Conservation (phyloP, 2,329 filamentous ascomycete genomes). For the Dactylellina haptotyla region DNA sequence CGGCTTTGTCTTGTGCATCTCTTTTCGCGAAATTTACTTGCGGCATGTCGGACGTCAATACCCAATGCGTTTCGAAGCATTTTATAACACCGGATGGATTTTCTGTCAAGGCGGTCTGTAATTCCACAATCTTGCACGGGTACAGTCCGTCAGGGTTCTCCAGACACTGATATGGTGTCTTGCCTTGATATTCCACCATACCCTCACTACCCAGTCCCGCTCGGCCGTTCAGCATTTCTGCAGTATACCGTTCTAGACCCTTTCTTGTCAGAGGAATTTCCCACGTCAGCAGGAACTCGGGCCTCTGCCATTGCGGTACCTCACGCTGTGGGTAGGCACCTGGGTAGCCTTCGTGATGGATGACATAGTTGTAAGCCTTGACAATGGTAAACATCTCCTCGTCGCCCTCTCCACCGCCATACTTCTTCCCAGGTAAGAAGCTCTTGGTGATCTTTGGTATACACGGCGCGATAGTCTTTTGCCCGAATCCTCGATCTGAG, state of each 20-base stretch:
- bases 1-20: constrained; percentile 26
- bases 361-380: constrained; percentile 29
- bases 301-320: constrained; percentile 23
- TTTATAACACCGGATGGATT: constrained; percentile 2
- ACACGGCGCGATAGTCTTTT: constrained; percentile 20
- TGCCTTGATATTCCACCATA: not conserved
- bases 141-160: constrained; percentile 29
- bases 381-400: constrained; percentile 49
- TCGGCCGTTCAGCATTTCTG: constrained; percentile 11
- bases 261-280: constrained; percentile 37
- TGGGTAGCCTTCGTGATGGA: not conserved
- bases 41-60: constrained; percentile 10
- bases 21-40: constrained; percentile 26
- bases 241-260: constrained; percentile 19
- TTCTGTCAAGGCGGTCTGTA: not conserved
- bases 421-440: constrained; percentile 29
- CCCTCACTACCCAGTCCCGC: not conserved
- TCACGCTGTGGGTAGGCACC: not conserved
- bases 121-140: constrained; percentile 30
- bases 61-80: constrained; percentile 18
- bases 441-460: constrained; percentile 38
- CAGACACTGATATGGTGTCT: not conserved
- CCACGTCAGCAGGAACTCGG: constrained; percentile 40
- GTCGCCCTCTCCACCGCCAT: constrained; percentile 22
- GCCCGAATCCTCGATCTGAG: not conserved